These are phyloP conservation scores for Laburnicola sp. DNA, from an alignment of 2,329 filamentous ascomycete genomes.

Conservation along the genomic window DNA sequence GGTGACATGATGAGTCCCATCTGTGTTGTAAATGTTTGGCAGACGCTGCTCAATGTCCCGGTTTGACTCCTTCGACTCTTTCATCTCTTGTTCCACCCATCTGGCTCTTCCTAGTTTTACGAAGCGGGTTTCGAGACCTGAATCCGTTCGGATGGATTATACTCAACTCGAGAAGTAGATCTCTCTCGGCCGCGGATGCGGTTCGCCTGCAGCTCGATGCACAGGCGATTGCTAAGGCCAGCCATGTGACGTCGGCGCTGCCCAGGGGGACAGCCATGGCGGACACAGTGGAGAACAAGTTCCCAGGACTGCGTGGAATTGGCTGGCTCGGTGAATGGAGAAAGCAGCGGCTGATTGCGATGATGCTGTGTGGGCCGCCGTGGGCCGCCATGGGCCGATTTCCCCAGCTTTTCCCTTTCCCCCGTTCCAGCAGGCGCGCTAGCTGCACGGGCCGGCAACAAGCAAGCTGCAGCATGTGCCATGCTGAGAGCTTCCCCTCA, in stretches of 20 bases:
- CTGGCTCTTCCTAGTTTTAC: too few species aligned
- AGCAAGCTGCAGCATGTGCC: not conserved
- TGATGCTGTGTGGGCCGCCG: not conserved
- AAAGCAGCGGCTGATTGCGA: too few species aligned
- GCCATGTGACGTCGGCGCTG: not conserved
- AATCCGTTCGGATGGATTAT: too few species aligned
- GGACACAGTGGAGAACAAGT: slow-evolving; percentile 1
- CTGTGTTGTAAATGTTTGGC: too few species aligned
- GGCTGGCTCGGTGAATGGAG: not conserved
- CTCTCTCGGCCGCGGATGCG: slow-evolving; percentile 9
- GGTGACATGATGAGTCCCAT: too few species aligned
- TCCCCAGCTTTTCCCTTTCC: slow-evolving; percentile 12
- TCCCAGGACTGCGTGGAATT: not conserved
- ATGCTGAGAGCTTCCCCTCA: slow-evolving; percentile 9
- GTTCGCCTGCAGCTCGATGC: slow-evolving; percentile 1
- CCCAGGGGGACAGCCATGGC: not conserved
- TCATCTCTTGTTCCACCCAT: too few species aligned
- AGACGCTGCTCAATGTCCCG: too few species aligned
- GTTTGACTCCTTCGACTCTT: too few species aligned
- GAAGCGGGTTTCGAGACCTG: too few species aligned
- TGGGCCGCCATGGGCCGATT: not conserved
- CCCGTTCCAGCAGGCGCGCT: slow-evolving; percentile 4
- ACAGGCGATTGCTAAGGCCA: slow-evolving; percentile 1
- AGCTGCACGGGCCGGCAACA: slow-evolving; percentile 4
- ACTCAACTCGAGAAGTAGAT: too few species aligned